Base-by-base conservation (phyloP, 2,329 filamentous ascomycete genomes). In the Stagonosporopsis vannaccii region DNA sequence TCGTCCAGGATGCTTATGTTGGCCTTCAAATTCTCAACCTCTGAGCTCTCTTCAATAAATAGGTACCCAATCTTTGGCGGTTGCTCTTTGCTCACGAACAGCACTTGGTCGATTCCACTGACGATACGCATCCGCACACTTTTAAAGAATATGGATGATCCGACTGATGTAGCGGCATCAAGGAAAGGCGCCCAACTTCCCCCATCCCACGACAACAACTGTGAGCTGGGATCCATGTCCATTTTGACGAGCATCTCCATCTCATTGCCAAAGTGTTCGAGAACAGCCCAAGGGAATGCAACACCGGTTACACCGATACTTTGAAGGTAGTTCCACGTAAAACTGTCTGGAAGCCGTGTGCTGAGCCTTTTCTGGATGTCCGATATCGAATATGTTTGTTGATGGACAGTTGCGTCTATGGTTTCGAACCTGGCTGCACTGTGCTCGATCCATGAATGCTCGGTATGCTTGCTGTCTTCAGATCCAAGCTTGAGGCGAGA, bases 101-200 rank as follows among this genome's bases (percentile, higher is more conserved):
- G 53, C 0, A 78, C 59, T 9, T 65, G 57, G 15, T 71, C 65
- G 19, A 79, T 68, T 11, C 70, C 60, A 13, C 70, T 60, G 11
- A 73, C 69, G 58, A 80, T 80, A 11, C 78, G 75, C 39, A 80
- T 70, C 19, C 66, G 65, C 1, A 74, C 70, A 9, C 70, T 59
- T 25, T 75, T 63, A 58, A 71, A 76, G 62, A 79, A 79, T 20
- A 80, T 67, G 0, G 75, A 74, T 0, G 78, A 79, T 2, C 76
- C 77, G 3, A 80, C 69, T 0, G 78, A 80, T 0, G 77, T 78
- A 1, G 78, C 78, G 3, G 78, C 73, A 51, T 80, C 78, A 2
- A 80, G 61, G 12, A 78, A 66, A 0, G 78, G 72, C 5, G 77
- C 76, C 76, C 74, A 79, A 2, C 74, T 78, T 0, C 52, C 20